phyloP scores from a whole-genome alignment of 768 basidiomycete species.

The Pulveroboletus ravenelii region DNA sequence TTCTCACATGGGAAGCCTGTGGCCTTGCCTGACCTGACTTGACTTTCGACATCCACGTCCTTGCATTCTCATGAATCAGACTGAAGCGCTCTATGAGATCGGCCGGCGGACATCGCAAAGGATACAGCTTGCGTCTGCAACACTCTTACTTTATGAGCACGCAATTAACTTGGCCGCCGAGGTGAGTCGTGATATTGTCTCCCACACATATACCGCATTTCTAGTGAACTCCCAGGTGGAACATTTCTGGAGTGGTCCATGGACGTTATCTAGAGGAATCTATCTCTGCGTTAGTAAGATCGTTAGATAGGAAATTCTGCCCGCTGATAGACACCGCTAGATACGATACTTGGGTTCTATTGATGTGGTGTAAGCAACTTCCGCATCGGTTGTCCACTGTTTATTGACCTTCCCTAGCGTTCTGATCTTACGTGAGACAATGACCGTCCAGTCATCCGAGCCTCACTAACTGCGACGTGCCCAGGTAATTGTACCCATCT shows the following conservation, averaged over 20 bases:
- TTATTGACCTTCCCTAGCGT: background rate
- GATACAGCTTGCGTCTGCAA: background rate
- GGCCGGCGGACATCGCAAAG: background rate
- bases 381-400: background rate
- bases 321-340: background rate
- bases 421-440: conserved; percentile 6
- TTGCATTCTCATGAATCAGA: background rate
- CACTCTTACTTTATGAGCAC: conserved; percentile 13
- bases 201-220: background rate
- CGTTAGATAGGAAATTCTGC: background rate
- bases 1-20: background rate
- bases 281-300: conserved; percentile 8
- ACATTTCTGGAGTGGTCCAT: conserved; percentile 11
- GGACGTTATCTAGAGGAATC: conserved; percentile 7
- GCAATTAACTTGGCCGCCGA: conserved; percentile 3
- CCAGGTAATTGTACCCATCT: background rate
- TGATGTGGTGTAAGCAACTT: conserved; percentile 4
- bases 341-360: conserved; percentile 9
- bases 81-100: background rate
- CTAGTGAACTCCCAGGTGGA: conserved; percentile 2
- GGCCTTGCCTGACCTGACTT: background rate
- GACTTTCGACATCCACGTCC: background rate
- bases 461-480: background rate
- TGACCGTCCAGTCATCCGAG: background rate
- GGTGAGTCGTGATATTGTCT: background rate